Base-by-base conservation (phyloP, 2,329 filamentous ascomycete genomes). In the Rugonectria rugulosa region DNA sequence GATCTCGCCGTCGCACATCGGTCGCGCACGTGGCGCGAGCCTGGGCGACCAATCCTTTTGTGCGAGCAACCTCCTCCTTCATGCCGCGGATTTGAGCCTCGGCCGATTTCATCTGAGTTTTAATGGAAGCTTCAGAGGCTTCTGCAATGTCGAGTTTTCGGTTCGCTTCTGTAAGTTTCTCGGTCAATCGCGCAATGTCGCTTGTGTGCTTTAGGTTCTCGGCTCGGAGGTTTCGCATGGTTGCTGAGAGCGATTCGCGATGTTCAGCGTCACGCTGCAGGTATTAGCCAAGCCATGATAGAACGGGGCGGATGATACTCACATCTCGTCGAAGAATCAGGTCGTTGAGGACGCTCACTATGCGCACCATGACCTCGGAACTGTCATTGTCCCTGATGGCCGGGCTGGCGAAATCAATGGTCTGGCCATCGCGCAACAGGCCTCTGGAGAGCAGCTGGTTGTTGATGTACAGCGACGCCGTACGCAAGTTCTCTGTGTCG, bases 311-410 rank as follows among this genome's bases (percentile, higher is more conserved):
- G 17, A 19, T 14, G 7, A 19, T 2, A 59, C 72, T 40, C 79
- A 96, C 92, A 73, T 99, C 95, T 79, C 93, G 86, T 63, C 93
- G 86, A 57, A 97, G 73, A 56, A 99, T 91, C 65, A 99, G 76
- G 71, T 99, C 95, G 74, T 99, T 97, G 43, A 99, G 87, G 20
- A 99, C 83, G 70, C 94, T 90, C 77, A 99, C 97, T 66, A 98
- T 88, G 63, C 87, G 86, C 17, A 90, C 89, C 87, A 95, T 94
- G 15, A 90, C 90, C 45, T 83, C 84, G 3, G 68, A 59, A 20
- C 73, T 70, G 36, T 80, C 82, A 31, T 85, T 80, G 15, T 84
- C 85, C 15, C 82, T 81, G 60, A 85, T 80, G 48, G 85, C 85
- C 8, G 90, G 88, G 59, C 86, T 79, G 57, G 90, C 87, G 72